Base-by-base conservation (phyloP, 1,284 basidiomycete species). In the Trichosporon coremiiforme region DNA sequence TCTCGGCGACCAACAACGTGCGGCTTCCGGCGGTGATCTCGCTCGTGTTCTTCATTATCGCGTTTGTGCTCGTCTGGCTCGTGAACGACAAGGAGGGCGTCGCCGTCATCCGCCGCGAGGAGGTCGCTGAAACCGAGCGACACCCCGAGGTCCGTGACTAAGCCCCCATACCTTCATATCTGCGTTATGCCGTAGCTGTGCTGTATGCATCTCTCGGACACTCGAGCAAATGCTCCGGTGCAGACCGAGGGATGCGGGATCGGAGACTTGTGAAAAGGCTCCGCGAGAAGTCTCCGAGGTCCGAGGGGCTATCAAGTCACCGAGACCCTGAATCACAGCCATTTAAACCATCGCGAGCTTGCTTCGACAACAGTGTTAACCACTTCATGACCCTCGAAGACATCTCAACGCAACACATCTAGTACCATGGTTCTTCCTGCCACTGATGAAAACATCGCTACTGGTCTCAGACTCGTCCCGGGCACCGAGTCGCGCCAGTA, bases 1-100 rank as follows among this genome's bases (percentile, higher is more conserved):
- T 69, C 36, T 35, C 66, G 22, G 35, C 45, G 10, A 69, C 68
- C 15, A 66, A 69, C 63, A 69, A 69, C 38, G 47, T 60, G 22
- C 68, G 68, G 0, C 65, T 69, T 5, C 68, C 68, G 0, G 68
- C 68, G 1, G 63, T 45, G 0, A 36, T 64, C 15, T 45, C 65
- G 4, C 50, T 66, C 12, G 47, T 53, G 20, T 66, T 66, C 45
- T 66, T 66, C 31, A 5, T 66, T 4, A 31, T 55, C 15, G 2
- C 65, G 9, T 33, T 55, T 12, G 29, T 13, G 15, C 45, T 66
- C 3, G 45, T 41, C 7, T 66, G 47, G 47, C 47, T 45, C 13
- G 33, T 33, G 8, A 33, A 66, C 13, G 65, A 66, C 45, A 47
- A 29, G 10, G 50, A 53, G 17, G 65, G 65, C 5, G 33, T 66